Conservation (phyloP, 2,329 filamentous ascomycete genomes). For the Proliferodiscus dingleyae region DNA sequence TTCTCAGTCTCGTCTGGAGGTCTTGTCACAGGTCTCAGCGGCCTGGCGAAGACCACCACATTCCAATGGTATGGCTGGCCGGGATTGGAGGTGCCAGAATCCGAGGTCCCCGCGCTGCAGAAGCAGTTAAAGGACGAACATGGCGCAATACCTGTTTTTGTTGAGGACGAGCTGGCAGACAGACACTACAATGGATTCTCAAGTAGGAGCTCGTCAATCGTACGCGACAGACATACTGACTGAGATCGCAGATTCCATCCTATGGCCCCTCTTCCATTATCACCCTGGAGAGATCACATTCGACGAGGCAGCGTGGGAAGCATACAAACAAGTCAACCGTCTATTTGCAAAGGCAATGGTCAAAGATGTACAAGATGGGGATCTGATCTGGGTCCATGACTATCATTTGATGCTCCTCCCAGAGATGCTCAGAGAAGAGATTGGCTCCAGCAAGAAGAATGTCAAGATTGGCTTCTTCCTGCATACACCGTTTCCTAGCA, state of each 20-base stretch:
- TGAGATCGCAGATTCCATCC: conserved; percentile 69
- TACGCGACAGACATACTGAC: conserved; percentile 9
- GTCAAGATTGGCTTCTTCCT: conserved; percentile 98
- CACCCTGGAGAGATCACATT: conserved; percentile 98
- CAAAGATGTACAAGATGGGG: conserved; percentile 84
- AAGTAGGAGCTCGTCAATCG: conserved; percentile 53
- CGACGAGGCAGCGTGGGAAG: conserved; percentile 89
- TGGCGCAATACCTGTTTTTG: conserved; percentile 84
- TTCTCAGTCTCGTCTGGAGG: conserved; percentile 97
- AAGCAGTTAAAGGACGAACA: conserved; percentile 80
- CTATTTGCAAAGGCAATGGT: conserved; percentile 86
- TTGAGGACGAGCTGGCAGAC: conserved; percentile 89
- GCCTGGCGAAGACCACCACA: conserved; percentile 83
- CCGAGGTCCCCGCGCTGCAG: conserved; percentile 70
- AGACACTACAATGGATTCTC: conserved; percentile 97
- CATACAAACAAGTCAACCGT: conserved; percentile 88
- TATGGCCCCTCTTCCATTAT: conserved; percentile 98
- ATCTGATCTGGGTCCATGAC: conserved; percentile 97
- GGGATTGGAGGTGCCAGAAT: conserved; percentile 82
- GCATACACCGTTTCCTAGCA: conserved; percentile 94
- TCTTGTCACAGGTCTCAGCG: conserved; percentile 87
- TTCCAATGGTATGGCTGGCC: conserved; percentile 99
- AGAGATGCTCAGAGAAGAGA: conserved; percentile 88
- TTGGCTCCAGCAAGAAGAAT: conserved; percentile 76
- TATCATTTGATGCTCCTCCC: conserved; percentile 98